phyloP scores from a whole-genome alignment of 225 moss, liverwort and hornwort genomes.

The Neckera pumila region DNA sequence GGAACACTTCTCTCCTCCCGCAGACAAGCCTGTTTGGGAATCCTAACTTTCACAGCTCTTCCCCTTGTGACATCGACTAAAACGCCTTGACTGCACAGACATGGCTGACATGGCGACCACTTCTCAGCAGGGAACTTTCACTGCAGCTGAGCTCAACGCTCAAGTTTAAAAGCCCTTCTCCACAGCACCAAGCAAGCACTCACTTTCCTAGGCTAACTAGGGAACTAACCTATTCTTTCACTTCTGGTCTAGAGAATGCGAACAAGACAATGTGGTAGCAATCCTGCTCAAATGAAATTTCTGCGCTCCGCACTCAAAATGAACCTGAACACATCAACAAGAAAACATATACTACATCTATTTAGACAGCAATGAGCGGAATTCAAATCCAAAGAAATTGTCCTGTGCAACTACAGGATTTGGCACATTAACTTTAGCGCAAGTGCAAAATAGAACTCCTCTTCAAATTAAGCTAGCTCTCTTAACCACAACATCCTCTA shows the following conservation, averaged over 20 bases:
- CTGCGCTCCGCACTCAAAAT: not conserved
- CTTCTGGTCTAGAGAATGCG: not conserved
- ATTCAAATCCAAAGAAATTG: not conserved
- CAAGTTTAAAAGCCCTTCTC: not conserved
- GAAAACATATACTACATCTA: not conserved
- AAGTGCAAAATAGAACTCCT: not conserved
- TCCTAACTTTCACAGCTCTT: not conserved
- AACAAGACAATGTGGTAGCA: not conserved
- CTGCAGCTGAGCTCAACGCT: not conserved
- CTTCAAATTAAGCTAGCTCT: not conserved
- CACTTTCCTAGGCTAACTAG: not conserved
- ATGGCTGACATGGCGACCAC: not conserved
- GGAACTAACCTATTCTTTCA: not conserved
- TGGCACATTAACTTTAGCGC: not conserved
- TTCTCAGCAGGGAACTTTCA: not conserved
- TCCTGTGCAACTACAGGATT: not conserved
- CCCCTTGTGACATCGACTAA: not conserved
- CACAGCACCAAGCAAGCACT: not conserved
- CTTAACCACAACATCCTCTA: not conserved
- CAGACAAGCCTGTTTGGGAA: not conserved
- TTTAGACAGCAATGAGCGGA: not conserved
- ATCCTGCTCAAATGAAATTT: not conserved
- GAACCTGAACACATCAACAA: not conserved
- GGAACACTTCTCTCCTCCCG: not conserved
- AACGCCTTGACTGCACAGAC: not conserved